Evolutionary conservation across 2,329 filamentous ascomycete species (phyloP), one percentile per base, ranked within the genome.

Genomic region (Colletotrichum chlorophyti): DNA sequence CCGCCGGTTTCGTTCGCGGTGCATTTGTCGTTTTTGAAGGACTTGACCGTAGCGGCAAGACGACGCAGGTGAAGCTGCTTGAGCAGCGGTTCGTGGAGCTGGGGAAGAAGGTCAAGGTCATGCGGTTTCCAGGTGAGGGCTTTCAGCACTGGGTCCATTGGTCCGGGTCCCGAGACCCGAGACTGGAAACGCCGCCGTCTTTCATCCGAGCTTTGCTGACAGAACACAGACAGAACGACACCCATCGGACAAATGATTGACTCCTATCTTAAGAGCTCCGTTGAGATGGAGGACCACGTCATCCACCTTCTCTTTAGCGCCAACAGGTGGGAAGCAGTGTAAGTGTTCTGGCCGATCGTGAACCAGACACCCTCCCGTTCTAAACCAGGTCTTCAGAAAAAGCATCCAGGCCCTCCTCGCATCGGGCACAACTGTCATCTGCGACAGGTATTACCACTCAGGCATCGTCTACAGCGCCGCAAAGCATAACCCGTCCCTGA

Each of bases 361-460:
- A 21, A 23, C 27, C 27, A 32, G 19, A n/a, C 38, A 21, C 19
- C n/a, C 6, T 15, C 8, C n/a, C 48, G 19, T 27, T 9, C 15
- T n/a, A 21, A 40, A 26, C n/a, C 37, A 47, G 34, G 14, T 12
- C 46, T 6, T n/a, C 58, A 85, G 83, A 2, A 76, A 79, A 64
- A 74, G 75, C 46, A 87, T 88, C 41, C 69, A 78, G 15, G 54
- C 74, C 1, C 76, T 84, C 6, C 73, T 97, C 6, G 75, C 79
- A 1, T 72, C 79, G 1, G 93, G 94, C 8, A 87, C 82, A 17
- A 95, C 86, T 0, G 82, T 99, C 27, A 80, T 99, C 34, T 88
- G 94, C 65, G 95, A 99, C 74, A 88, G 95, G 43, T 99, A 98
- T 77, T 96, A 96, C 72, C 94, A 97, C 78, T 95, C 91, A 17